Conservation (phyloP, 139 green algal species). For the Limnomonas spitsbergensis region DNA sequence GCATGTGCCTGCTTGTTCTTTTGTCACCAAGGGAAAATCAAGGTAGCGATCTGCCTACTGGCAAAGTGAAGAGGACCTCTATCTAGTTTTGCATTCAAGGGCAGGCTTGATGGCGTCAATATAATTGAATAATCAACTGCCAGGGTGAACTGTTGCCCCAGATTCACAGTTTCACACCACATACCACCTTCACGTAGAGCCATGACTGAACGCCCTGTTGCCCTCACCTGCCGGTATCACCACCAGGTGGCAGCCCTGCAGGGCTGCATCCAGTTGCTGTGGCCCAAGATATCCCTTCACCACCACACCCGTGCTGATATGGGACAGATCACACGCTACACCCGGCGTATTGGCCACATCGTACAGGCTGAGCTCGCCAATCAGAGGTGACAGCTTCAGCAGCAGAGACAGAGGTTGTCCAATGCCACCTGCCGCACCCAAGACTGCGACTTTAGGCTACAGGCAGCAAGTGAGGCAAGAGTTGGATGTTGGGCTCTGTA, state of each 20-base stretch:
- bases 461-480: not conserved
- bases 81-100: no score
- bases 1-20: no score
- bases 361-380: slow-evolving; percentile 83
- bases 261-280: slow-evolving; percentile 73
- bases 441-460: slow-evolving; percentile 81
- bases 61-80: no score
- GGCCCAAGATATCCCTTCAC: slow-evolving; percentile 72
- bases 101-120: no score
- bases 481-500: not conserved
- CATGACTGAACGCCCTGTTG: no score
- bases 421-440: slow-evolving; percentile 95
- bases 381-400: slow-evolving; percentile 74
- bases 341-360: slow-evolving; percentile 86
- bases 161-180: no score
- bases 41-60: no score
- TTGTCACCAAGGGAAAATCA: no score
- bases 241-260: slow-evolving; percentile 85
- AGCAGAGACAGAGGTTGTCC: slow-evolving; percentile 93
- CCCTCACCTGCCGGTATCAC: slow-evolving; percentile 92
- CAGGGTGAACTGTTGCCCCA: no score
- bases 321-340: slow-evolving; percentile 89
- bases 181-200: no score
- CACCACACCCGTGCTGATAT: slow-evolving; percentile 84
- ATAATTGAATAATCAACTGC: no score